These are phyloP conservation scores for Wickerhamiella infanticola DNA, from an alignment of 1,139 yeast genomes.

Conservation along the genomic window DNA sequence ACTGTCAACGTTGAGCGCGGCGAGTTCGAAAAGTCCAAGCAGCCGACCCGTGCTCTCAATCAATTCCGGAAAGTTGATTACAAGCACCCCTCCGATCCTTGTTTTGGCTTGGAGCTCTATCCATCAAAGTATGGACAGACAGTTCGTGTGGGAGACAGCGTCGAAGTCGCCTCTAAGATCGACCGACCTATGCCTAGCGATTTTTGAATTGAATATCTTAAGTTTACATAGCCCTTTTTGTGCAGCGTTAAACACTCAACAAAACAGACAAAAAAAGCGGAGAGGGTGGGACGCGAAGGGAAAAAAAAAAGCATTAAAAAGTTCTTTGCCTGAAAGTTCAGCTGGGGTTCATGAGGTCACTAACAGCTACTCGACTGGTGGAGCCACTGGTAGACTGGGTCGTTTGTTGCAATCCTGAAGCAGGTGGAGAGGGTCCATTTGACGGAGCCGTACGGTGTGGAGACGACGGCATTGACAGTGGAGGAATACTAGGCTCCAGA, in stretches of 20 bases:
- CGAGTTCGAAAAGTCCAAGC: constrained; percentile 20
- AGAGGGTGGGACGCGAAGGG: not conserved
- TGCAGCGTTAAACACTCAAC: not conserved
- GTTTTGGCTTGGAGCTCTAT: constrained; percentile 29
- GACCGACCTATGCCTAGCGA: constrained; percentile 1
- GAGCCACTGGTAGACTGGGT: constrained; percentile 3
- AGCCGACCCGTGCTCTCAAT: constrained; percentile 25
- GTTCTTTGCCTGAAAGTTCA: too few relatives aligned
- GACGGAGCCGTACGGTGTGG: constrained; percentile 4
- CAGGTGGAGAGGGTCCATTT: constrained; percentile 3
- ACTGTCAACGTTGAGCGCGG: constrained; percentile 26
- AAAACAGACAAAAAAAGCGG: not conserved
- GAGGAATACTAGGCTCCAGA: constrained; percentile 3
- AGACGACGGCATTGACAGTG: not conserved
- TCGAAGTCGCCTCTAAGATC: constrained; percentile 9
- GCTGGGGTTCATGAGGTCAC: constrained; percentile 5
- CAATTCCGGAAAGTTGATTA: constrained; percentile 28
- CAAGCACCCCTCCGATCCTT: constrained; percentile 22
- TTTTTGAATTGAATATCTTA: not conserved
- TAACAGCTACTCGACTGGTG: constrained; percentile 7
- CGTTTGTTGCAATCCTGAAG: constrained; percentile 4
- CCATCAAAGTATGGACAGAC: constrained; percentile 19
- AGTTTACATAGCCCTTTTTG: not conserved
- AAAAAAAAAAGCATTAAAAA: too few relatives aligned
- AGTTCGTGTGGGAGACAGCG: constrained; percentile 21